Evolutionary conservation across 768 basidiomycete genomes (phyloP), one percentile per base, ranked within the genome.

Genomic region (Solioccasus polychromus): DNA sequence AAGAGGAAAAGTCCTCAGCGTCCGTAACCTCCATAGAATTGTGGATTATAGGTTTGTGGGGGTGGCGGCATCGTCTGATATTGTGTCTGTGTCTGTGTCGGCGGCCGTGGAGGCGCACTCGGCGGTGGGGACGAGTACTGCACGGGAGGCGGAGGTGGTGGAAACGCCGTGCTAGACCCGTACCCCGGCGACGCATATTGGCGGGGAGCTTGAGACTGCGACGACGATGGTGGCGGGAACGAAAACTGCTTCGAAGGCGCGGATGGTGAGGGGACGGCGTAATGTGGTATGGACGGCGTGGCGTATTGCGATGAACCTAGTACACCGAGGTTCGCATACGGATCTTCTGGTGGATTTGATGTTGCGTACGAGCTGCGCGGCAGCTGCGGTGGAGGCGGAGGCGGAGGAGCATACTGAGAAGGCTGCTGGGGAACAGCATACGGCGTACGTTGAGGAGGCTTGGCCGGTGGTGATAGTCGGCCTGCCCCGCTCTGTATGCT

Each of bases 401-500:
- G 28, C 29, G 35, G 45, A 40, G 44, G 44, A 17, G 24, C 29
- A n/a, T n/a, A n/a, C n/a, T n/a, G n/a, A n/a, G n/a, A n/a, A n/a
- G n/a, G n/a, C n/a, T n/a, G n/a, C n/a, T n/a, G n/a, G n/a, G 54
- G 45, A 39, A n/a, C 49, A 12, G 53, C 44, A 46, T 68, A 54
- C 52, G 54, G 30, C 52, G 62, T n/a, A 46, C 52, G 47, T 26
- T 66, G 68, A 2, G 64, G 61, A 6, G 63, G 63, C n/a, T 50
- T 50, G 3, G 34, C 39, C 6, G 62, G 66, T 14, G 70, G 66
- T 8, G 59, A 59, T 20, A 53, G 54, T 8, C 67, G 50, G 23
- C 60, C 53, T 24, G 45, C 53, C 35, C 56, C 41, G 15, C 61
- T 54, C 32, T 70, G 67, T 37, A 86, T 41, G 50, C 59, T 79